Evolutionary conservation across 2,329 filamentous ascomycete species (phyloP).

Genomic region (Aspergillus piperis): DNA sequence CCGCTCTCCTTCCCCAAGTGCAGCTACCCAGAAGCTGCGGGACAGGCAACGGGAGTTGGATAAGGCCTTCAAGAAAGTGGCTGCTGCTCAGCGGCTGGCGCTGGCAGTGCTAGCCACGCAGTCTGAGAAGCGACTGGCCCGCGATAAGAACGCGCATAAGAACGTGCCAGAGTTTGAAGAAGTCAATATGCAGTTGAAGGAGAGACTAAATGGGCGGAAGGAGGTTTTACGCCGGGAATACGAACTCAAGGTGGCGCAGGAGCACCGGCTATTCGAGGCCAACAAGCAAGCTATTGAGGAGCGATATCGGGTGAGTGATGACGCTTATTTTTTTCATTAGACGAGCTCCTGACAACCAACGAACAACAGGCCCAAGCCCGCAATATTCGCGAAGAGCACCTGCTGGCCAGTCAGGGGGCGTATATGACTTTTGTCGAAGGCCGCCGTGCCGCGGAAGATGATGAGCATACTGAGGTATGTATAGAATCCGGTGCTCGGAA

Average conservation of each 20-base stretch:
- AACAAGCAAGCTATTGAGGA: constrained; percentile 37
- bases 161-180: constrained; percentile 42
- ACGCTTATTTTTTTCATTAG: not conserved
- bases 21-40: constrained; percentile 40
- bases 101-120: constrained; percentile 43
- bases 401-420: constrained; percentile 42
- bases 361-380: constrained; percentile 11
- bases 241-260: constrained; percentile 33
- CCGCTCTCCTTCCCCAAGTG: constrained; percentile 39
- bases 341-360: not conserved
- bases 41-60: constrained; percentile 47
- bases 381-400: constrained; percentile 40
- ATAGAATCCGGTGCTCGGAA: not conserved
- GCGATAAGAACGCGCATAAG: constrained; percentile 45
- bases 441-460: constrained; percentile 42
- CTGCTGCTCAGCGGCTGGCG: constrained; percentile 43
- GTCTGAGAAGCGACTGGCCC: constrained; percentile 40
- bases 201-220: constrained; percentile 29
- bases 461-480: constrained; percentile 44
- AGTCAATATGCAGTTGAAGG: constrained; percentile 35
- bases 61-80: constrained; percentile 44
- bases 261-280: constrained; percentile 31
- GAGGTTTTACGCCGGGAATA: constrained; percentile 36
- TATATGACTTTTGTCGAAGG: constrained; percentile 43
- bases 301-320: constrained; percentile 32